These are phyloP conservation scores for Astrothelium subdiscretum DNA, from an alignment of 495 filamentous ascomycete species.

Conservation along the genomic window DNA sequence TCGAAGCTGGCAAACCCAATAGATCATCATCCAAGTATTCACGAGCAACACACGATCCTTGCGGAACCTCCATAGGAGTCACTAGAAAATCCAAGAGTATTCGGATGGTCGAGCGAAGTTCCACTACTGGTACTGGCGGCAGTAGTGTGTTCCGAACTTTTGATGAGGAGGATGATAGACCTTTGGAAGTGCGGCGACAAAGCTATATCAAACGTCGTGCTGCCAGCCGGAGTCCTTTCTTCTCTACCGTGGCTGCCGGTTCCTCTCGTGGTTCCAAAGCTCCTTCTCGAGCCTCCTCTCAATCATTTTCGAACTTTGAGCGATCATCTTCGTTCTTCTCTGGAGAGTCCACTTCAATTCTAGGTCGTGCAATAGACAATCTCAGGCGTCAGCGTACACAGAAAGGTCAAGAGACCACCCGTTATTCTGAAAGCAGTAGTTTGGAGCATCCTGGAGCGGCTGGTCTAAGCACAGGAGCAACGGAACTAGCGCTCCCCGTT, in stretches of 20 bases:
- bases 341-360: background rate
- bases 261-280: background rate
- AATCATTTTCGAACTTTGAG: background rate
- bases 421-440: background rate
- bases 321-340: background rate
- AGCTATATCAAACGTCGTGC: background rate
- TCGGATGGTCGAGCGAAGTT: background rate
- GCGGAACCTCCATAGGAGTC: background rate
- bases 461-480: background rate
- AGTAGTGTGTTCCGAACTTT: background rate
- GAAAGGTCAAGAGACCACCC: background rate
- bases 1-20: background rate
- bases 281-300: background rate
- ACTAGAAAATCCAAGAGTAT: background rate
- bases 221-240: background rate
- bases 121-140: background rate
- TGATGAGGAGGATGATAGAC: background rate
- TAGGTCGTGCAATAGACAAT: background rate
- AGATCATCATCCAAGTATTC: background rate
- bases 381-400: background rate
- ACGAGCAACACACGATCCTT: background rate
- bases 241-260: background rate
- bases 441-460: background rate
- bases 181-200: background rate
- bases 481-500: background rate